Base-by-base conservation (phyloP, 805 yeast genomes). In the Schwanniomyces occidentalis region DNA sequence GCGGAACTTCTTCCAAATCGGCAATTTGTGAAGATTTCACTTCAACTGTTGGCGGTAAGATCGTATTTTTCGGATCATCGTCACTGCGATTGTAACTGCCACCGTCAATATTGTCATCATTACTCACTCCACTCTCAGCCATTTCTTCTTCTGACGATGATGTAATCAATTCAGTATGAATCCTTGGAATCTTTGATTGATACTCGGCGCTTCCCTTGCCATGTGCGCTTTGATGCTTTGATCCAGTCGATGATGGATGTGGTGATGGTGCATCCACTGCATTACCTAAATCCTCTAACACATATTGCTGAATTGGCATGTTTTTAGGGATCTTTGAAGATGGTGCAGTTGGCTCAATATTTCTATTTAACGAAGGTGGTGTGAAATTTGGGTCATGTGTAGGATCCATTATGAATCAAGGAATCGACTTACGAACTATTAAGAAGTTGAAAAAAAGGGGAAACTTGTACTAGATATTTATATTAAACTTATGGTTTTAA, bases 1-100 rank as follows among this genome's bases (percentile, higher is more conserved):
- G 90, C 0, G 99, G 99, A 8, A 93, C 96, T 61, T 93, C 99
- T 58, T 93, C 99, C 40, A 93, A 71, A 53, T 90, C 96, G 0
- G 97, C 98, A 33, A 87, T 83, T 51, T 86, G 95, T 31, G 67
- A 63, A 24, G 76, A 69, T 40, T 64, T 69, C 12, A 75, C 73
- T 39, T 71, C 56, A 8, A 75, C 71, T 3, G 73, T 47, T 19
- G 71, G 67, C 20, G 73, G 69, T 24, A 69, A 47, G 16, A 60
- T 51, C 15, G 4, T 13, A 7, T 16, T 16, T 34, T 32, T 18
- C 8, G 25, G 14, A 12, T 12, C 20, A 9, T 5, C 18, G 21
- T 19, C 14, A 17, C 17, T 20, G n/a, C 14, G 12, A 17, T n/a
- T n/a, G n/a, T n/a, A n/a, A n/a, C n/a, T n/a, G n/a, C n/a, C n/a